Percentiles rank a stretch among this genome's conserved stretches.
Evolutionary conservation across 129 eudicot species (phyloP).

Genomic region (Flaveria trinervia): DNA sequence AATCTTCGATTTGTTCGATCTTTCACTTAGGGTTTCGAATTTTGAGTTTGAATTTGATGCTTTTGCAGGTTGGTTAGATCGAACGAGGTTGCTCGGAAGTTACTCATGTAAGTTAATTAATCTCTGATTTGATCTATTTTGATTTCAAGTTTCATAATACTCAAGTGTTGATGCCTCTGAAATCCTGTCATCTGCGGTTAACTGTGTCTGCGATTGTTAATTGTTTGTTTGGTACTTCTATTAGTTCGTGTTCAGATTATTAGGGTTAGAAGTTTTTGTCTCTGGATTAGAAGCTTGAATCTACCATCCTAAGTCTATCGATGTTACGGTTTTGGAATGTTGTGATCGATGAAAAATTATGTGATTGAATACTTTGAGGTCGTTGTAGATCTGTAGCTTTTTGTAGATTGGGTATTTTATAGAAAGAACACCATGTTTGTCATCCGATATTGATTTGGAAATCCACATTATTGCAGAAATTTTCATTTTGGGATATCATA

Average conservation of each 20-base stretch:
- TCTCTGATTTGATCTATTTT: neutral
- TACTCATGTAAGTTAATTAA: conserved; percentile 17
- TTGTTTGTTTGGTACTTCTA: neutral
- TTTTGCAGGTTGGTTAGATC: conserved; percentile 12
- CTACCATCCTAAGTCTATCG: neutral
- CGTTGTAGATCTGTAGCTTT: neutral
- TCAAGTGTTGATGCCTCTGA: conserved; percentile 6
- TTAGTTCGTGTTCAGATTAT: neutral
- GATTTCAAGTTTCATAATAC: neutral
- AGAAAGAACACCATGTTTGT: neutral
- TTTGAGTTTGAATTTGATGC: neutral
- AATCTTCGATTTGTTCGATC: neutral
- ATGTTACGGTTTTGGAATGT: neutral
- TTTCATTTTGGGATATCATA: neutral
- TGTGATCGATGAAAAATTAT: neutral
- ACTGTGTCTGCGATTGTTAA: neutral
- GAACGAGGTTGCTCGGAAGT: neutral
- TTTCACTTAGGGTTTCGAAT: neutral
- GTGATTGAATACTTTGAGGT: neutral
- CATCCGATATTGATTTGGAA: neutral
- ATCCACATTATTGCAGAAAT: neutral
- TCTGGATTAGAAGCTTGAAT: neutral
- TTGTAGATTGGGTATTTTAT: neutral
- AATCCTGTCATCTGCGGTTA: neutral
- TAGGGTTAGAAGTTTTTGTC: neutral